phyloP scores from a whole-genome alignment of 208 protist species.

The Perkinsela sp. region DNA sequence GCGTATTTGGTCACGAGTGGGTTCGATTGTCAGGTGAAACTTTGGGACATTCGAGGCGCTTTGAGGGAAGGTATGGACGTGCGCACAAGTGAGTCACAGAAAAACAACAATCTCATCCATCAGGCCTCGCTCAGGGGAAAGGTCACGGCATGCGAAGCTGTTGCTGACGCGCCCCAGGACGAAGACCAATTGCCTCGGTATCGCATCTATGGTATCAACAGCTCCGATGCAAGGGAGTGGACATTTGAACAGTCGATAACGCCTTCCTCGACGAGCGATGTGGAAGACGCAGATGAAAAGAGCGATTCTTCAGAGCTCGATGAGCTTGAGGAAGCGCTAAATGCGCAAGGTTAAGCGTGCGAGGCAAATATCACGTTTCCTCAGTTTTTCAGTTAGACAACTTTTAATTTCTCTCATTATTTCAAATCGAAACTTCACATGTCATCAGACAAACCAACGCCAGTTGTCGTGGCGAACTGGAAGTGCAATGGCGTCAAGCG shows the following conservation, averaged over 20 bases:
- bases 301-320: neutral
- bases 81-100: neutral
- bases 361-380: too few relatives aligned
- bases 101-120: neutral
- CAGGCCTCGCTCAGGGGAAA: neutral
- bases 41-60: neutral
- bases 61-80: neutral
- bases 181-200: too few relatives aligned
- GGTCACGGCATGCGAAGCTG: neutral
- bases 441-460: conserved; percentile 26
- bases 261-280: too few relatives aligned
- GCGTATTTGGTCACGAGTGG: neutral
- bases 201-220: too few relatives aligned
- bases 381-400: too few relatives aligned
- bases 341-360: neutral
- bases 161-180: too few relatives aligned
- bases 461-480: conserved; percentile 73
- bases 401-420: too few relatives aligned
- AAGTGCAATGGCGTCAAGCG: conserved; percentile 66
- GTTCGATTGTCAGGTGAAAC: neutral
- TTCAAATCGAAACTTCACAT: neutral
- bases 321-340: neutral
- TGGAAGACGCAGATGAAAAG: too few relatives aligned
- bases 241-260: too few relatives aligned
- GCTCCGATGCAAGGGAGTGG: too few relatives aligned